phyloP scores from a whole-genome alignment of 169 alveolate genomes.

The Plasmodium gallinaceum region DNA sequence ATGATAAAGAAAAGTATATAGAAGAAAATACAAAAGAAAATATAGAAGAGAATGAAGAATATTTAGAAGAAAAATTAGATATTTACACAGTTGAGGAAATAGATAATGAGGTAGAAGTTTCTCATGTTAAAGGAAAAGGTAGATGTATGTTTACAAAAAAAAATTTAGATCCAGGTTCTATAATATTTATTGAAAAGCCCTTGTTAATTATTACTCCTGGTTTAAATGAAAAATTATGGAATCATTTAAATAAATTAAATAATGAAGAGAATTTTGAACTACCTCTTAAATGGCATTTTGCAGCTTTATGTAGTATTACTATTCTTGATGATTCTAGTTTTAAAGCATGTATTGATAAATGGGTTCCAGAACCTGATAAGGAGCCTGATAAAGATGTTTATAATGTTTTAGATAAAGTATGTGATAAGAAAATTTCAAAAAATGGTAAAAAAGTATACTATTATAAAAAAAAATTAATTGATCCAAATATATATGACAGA shows the following conservation, averaged over 20 bases:
- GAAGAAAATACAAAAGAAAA: neutral
- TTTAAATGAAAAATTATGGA: conserved; percentile 82
- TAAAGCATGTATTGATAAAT: conserved; percentile 80
- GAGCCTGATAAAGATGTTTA: conserved; percentile 81
- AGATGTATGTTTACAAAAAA: conserved; percentile 85
- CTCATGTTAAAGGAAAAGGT: conserved; percentile 87
- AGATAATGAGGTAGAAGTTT: conserved; percentile 83
- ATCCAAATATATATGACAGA: conserved; percentile 82
- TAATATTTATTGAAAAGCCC: conserved; percentile 88
- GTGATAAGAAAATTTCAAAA: conserved; percentile 58
- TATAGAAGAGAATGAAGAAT: conserved; percentile 42
- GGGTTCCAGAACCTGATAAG: conserved; percentile 85
- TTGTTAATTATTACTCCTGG: conserved; percentile 86
- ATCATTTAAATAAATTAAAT: conserved; percentile 74
- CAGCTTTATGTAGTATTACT: conserved; percentile 86
- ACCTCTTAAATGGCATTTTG: conserved; percentile 90
- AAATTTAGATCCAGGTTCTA: conserved; percentile 86
- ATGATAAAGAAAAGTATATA: neutral
- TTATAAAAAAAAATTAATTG: conserved; percentile 77
- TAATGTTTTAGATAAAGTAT: conserved; percentile 81
- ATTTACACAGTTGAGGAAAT: conserved; percentile 77
- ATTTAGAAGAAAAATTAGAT: conserved; percentile 65
- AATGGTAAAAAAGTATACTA: conserved; percentile 74
- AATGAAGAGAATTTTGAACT: conserved; percentile 79
- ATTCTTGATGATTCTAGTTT: conserved; percentile 73